A percentile compares a stretch with the other conserved stretches of the same genome.
phyloP scores from a whole-genome alignment of 805 yeast genomes.

The Starmerella gropengiesseri region DNA sequence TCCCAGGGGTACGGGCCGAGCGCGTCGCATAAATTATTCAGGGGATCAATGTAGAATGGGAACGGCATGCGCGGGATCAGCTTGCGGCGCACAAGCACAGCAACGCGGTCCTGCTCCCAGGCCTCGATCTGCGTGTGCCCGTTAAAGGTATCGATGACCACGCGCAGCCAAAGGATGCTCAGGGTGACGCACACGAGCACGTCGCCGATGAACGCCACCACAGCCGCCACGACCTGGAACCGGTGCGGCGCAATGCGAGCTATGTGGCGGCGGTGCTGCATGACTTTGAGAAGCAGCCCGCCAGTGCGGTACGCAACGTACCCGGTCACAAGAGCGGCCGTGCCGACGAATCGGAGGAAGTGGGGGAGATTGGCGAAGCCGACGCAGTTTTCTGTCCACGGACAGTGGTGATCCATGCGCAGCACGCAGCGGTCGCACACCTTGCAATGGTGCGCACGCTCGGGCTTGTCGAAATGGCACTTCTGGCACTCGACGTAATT shows the following conservation, averaged over 20 bases:
- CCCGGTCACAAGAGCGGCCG: slow-evolving; percentile 33
- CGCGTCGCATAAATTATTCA: slow-evolving; percentile 40
- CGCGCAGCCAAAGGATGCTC: slow-evolving; percentile 47
- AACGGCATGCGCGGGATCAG: slow-evolving; percentile 37
- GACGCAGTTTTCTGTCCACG: slow-evolving; percentile 87
- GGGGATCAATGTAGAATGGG: slow-evolving; percentile 69
- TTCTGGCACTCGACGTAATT: slow-evolving; percentile 19
- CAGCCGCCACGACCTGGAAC: slow-evolving; percentile 43
- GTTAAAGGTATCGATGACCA: slow-evolving; percentile 41
- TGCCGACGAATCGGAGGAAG: slow-evolving; percentile 60
- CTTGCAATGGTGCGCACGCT: slow-evolving; percentile 36
- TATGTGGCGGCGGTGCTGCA: slow-evolving; percentile 38
- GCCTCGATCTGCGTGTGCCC: slow-evolving; percentile 85
- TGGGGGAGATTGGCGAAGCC: slow-evolving; percentile 72
- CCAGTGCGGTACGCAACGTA: slow-evolving; percentile 27
- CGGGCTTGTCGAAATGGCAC: slow-evolving; percentile 31
- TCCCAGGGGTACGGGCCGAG: slow-evolving; percentile 41
- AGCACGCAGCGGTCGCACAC: slow-evolving; percentile 33
- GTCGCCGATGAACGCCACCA: slow-evolving; percentile 45
- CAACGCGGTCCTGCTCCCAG: slow-evolving; percentile 85
- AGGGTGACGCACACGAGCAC: slow-evolving; percentile 53
- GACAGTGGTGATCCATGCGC: slow-evolving; percentile 61
- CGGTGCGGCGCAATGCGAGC: slow-evolving; percentile 40
- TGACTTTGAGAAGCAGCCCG: slow-evolving; percentile 22
- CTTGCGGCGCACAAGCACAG: slow-evolving; percentile 42